Percentiles rank a stretch among this genome's conserved stretches.
phyloP scores from a whole-genome alignment of 768 basidiomycete genomes.

The Paxillus involutus region DNA sequence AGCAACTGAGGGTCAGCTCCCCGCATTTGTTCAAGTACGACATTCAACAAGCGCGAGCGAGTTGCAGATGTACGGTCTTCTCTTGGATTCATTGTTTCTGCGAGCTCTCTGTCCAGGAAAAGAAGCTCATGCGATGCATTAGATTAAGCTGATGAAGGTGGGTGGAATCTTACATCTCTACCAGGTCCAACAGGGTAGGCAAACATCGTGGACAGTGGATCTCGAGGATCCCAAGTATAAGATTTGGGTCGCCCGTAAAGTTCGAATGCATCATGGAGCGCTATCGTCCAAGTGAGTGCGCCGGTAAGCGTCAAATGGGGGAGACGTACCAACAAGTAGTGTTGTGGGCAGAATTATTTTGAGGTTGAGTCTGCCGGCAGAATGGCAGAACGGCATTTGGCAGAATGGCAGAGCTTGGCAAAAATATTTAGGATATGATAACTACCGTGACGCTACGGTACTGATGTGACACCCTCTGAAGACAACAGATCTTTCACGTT shows the following conservation, averaged over 20 bases:
- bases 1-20: constrained; percentile 27
- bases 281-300: constrained; percentile 38
- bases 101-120: constrained; percentile 84
- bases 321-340: constrained; percentile 62
- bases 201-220: constrained; percentile 85
- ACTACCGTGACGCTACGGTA: too few relatives aligned
- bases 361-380: too few relatives aligned
- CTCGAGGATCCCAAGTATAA: constrained; percentile 90
- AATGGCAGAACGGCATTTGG: too few relatives aligned
- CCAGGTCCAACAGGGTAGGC: constrained; percentile 86
- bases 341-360: too few relatives aligned
- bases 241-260: constrained; percentile 85
- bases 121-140: constrained; percentile 52
- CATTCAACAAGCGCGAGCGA: constrained; percentile 58
- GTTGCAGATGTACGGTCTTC: constrained; percentile 73
- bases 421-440: too few relatives aligned
- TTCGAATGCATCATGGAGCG: constrained; percentile 81
- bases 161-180: constrained; percentile 66
- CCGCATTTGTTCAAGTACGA: constrained; percentile 64
- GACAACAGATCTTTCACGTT: too few relatives aligned
- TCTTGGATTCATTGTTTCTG: constrained; percentile 73
- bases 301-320: neutral
- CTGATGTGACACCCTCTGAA: too few relatives aligned
- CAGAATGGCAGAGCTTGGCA: too few relatives aligned
- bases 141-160: constrained; percentile 6